Evolutionary conservation across 495 filamentous ascomycete species (phyloP).

Genomic region (Lasiosphaeriaceae sp.): DNA sequence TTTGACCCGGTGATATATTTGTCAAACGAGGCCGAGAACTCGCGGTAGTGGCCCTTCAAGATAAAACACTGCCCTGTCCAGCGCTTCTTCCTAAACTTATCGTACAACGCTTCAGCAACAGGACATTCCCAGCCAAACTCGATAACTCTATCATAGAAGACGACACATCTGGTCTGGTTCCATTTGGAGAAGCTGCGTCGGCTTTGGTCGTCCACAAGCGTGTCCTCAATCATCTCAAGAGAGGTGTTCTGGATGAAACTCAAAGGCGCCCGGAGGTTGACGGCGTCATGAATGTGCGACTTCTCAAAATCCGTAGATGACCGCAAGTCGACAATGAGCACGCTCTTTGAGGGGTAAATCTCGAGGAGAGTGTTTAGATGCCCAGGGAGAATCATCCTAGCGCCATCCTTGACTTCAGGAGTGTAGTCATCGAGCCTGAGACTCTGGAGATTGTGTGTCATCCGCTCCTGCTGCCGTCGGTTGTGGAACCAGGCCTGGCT

Average conservation of each 20-base stretch:
- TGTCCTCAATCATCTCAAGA: conserved; percentile 47
- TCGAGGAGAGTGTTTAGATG: conserved; percentile 44
- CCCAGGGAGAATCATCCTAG: conserved; percentile 44
- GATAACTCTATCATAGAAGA: conserved; percentile 45
- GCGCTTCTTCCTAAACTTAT: conserved; percentile 37
- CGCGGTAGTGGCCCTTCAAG: conserved; percentile 47
- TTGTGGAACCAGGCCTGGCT: conserved; percentile 42
- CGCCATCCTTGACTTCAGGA: conserved; percentile 20
- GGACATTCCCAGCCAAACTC: conserved; percentile 47
- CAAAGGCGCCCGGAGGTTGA: conserved; percentile 44
- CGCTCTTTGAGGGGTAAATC: conserved; percentile 39
- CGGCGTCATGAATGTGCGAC: conserved; percentile 44
- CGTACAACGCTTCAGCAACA: conserved; percentile 35
- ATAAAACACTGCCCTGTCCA: conserved; percentile 45
- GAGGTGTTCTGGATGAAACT: conserved; percentile 38
- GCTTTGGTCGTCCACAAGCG: conserved; percentile 41
- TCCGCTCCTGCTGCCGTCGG: conserved; percentile 38
- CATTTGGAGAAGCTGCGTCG: conserved; percentile 42
- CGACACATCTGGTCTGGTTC: conserved; percentile 39
- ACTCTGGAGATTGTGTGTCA: conserved; percentile 35
- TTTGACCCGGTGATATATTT: conserved; percentile 41
- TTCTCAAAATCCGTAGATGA: conserved; percentile 39
- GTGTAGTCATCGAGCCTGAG: conserved; percentile 29
- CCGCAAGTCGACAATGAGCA: conserved; percentile 43
- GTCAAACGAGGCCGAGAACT: conserved; percentile 43